Base-by-base conservation (phyloP, 805 yeast genomes). In the Zygosaccharomyces lentus region DNA sequence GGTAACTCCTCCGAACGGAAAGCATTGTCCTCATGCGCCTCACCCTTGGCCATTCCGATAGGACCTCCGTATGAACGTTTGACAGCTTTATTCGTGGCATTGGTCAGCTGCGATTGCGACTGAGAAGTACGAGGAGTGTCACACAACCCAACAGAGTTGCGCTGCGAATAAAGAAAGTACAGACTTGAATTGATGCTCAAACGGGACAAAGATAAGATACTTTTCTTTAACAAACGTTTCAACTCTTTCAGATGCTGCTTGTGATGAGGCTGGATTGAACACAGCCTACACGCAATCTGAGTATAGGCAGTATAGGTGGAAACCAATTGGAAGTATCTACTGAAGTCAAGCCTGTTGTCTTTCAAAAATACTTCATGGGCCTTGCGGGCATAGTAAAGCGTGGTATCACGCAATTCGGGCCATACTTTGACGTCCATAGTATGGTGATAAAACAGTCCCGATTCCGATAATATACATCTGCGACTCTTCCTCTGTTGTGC, bases 141-240 rank as follows among this genome's bases (percentile, higher is more conserved):
- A 24, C 41, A 44, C n/a, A 34, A 15, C 9, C 36, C 29, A 10
- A 34, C 41, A 2, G 39, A 40, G 27, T 9, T 29, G 10, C 48
- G 42, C 15, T 43, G 49, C 4, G 47, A 41, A 12, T 60, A 54
- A 40, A 71, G 69, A 43, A 84, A 68, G 59, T 78, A 84, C n/a
- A 84, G 59, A 40, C 76, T 71, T 7, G 87, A 84, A 57, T 81
- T 81, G 46, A 83, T 76, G 47, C 81, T 79, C 46, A 85, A 73
- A 48, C 80, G 84, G 2, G 87, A 76, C 47, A 80, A 72, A 1
- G 82, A 69, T 7, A 73, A 65, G 0, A 81, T 75, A 12, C 83
- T 67, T 48, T 74, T 72, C 54, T 73, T 78, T 52, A 84, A 61
- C 31, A 77, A 65, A 44, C 70, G 69, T 46, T 76, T 71, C 9